A percentile compares a stretch with the other conserved stretches of the same genome.
These are phyloP conservation scores for Rhodosporidiobolus odoratus DNA, from an alignment of 768 basidiomycete species.

Conservation along the genomic window DNA sequence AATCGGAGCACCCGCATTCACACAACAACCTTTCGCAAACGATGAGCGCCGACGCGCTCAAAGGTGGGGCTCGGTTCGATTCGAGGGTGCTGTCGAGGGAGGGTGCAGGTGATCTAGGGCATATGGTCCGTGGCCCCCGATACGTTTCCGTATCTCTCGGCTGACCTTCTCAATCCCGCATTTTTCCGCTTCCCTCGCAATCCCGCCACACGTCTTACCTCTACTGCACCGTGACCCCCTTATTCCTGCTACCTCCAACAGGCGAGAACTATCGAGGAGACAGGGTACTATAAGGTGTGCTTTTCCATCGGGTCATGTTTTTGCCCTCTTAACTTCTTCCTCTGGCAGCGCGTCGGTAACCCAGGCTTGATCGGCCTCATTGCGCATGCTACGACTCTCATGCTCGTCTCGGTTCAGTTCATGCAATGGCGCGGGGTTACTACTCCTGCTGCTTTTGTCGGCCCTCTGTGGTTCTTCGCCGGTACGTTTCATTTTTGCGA, in stretches of 20 bases:
- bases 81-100: neutral
- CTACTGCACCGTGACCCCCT: too few relatives aligned
- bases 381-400: slow-evolving; percentile 8
- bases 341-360: slow-evolving; percentile 1
- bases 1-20: too few relatives aligned
- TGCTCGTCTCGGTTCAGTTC: neutral
- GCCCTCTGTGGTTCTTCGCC: slow-evolving; percentile 4
- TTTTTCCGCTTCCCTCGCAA: too few relatives aligned
- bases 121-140: neutral
- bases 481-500: too few relatives aligned
- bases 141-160: neutral
- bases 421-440: slow-evolving; percentile 1
- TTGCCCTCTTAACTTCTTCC: too few relatives aligned
- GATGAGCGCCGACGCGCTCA: too few relatives aligned
- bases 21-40: too few relatives aligned
- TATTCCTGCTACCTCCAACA: too few relatives aligned
- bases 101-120: slow-evolving; percentile 1
- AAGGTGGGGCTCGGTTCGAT: neutral
- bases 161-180: neutral
- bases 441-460: neutral
- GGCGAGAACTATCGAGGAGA: neutral
- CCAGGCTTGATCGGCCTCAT: slow-evolving; percentile 3
- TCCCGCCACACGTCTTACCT: too few relatives aligned
- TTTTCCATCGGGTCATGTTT: too few relatives aligned
- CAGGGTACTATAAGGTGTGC: neutral